Conservation (phyloP, 2,329 filamentous ascomycete genomes). For the Colletotrichum godetiae region DNA sequence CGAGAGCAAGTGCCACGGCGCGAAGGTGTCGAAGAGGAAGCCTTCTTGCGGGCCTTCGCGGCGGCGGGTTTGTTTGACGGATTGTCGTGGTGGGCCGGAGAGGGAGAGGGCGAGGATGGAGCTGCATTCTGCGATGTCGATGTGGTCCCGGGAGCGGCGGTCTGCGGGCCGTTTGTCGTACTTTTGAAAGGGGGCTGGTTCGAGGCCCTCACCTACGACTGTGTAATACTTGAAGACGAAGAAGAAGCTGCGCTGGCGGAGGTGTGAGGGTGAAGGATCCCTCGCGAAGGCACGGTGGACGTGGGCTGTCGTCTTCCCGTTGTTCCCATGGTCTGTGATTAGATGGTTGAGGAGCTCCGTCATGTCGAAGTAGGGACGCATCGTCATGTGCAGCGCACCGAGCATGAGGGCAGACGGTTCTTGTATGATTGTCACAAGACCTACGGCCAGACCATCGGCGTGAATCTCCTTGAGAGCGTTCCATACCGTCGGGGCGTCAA, state of each 20-base stretch:
- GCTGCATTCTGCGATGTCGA: constrained; percentile 69
- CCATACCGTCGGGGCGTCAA: constrained; percentile 56
- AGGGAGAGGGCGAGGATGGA: constrained; percentile 70
- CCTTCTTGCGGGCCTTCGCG: constrained; percentile 60
- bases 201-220: constrained; percentile 64
- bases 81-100: constrained; percentile 60
- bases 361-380: constrained; percentile 70
- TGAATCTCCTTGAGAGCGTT: constrained; percentile 53
- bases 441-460: constrained; percentile 55
- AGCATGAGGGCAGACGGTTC: constrained; percentile 71
- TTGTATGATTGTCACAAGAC: constrained; percentile 68
- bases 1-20: constrained; percentile 69
- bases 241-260: constrained; percentile 67
- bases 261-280: constrained; percentile 49
- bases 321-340: constrained; percentile 58
- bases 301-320: constrained; percentile 57
- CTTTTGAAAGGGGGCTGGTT: constrained; percentile 70
- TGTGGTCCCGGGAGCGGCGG: constrained; percentile 57
- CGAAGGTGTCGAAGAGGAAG: constrained; percentile 67
- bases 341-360: constrained; percentile 68
- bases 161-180: constrained; percentile 59
- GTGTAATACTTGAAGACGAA: constrained; percentile 76
- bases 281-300: constrained; percentile 60
- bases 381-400: constrained; percentile 68
- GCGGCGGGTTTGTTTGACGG: constrained; percentile 60